phyloP scores from a whole-genome alignment of 1,139 yeast genomes.

The Pichia sp. region DNA sequence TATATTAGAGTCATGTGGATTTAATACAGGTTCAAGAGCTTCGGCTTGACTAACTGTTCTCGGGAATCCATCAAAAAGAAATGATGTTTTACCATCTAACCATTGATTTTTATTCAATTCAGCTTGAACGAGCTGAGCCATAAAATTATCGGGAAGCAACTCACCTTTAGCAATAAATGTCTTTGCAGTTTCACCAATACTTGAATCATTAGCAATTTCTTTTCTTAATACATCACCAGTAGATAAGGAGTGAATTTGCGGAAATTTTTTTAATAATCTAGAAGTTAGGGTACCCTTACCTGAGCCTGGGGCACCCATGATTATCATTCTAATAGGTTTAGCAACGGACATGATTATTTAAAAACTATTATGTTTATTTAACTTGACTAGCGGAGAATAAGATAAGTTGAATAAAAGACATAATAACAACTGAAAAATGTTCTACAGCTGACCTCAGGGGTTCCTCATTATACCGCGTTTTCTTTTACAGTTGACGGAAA shows the following conservation, averaged over 20 bases:
- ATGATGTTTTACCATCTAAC: conserved; percentile 43
- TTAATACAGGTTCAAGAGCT: conserved; percentile 45
- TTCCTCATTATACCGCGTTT: too few relatives aligned
- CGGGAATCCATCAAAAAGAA: conserved; percentile 92
- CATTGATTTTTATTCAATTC: conserved; percentile 43
- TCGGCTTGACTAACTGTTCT: conserved; percentile 70
- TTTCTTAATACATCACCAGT: conserved; percentile 79
- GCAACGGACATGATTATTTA: conserved; percentile 17
- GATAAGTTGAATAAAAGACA: too few relatives aligned
- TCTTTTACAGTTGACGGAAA: too few relatives aligned
- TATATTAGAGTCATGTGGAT: conserved; percentile 35
- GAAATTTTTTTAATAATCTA: conserved; percentile 49
- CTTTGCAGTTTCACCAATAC: conserved; percentile 55
- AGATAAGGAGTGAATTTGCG: conserved; percentile 50
- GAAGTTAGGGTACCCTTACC: conserved; percentile 90
- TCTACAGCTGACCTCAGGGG: too few relatives aligned
- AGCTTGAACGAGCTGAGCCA: conserved; percentile 51
- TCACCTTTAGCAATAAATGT: conserved; percentile 54
- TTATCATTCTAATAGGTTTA: conserved; percentile 41
- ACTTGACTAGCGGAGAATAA: neutral
- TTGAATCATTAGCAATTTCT: conserved; percentile 53
- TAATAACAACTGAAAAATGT: too few relatives aligned
- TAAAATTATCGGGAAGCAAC: conserved; percentile 65
- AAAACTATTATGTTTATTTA: neutral
- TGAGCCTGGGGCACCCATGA: conserved; percentile 91